These are phyloP conservation scores for Colletotrichum cordylinicola DNA, from an alignment of 2,329 filamentous ascomycete species.

Conservation along the genomic window DNA sequence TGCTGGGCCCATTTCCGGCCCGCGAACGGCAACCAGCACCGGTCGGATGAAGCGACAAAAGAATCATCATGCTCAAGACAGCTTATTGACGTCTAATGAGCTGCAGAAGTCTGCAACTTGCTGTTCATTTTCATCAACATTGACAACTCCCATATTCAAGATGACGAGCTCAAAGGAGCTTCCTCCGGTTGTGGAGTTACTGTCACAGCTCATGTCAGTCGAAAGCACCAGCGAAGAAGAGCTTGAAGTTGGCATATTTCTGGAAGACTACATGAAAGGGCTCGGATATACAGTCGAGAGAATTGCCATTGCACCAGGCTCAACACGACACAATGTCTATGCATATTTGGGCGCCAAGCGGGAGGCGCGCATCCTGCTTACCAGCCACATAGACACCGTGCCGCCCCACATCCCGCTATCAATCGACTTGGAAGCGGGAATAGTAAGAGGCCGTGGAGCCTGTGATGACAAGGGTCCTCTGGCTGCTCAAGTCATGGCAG, in stretches of 20 bases:
- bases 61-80: background rate
- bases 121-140: background rate
- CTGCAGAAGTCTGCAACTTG: background rate
- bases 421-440: background rate
- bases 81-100: background rate
- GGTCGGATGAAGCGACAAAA: background rate
- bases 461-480: background rate
- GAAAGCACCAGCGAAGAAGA: background rate
- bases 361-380: background rate
- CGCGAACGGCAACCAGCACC: background rate
- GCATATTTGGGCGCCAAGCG: background rate
- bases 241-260: background rate
- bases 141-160: fast-evolving
- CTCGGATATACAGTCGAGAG: background rate
- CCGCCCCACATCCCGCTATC: background rate
- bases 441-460: background rate
- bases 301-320: background rate
- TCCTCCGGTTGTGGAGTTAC: background rate
- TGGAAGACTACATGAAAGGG: background rate
- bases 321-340: background rate
- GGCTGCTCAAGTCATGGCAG: background rate
- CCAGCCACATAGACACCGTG: background rate
- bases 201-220: background rate
- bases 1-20: background rate
- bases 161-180: background rate